These are phyloP conservation scores for Trifolium repens DNA, from an alignment of 306 rosid genomes.

Conservation along the genomic window DNA sequence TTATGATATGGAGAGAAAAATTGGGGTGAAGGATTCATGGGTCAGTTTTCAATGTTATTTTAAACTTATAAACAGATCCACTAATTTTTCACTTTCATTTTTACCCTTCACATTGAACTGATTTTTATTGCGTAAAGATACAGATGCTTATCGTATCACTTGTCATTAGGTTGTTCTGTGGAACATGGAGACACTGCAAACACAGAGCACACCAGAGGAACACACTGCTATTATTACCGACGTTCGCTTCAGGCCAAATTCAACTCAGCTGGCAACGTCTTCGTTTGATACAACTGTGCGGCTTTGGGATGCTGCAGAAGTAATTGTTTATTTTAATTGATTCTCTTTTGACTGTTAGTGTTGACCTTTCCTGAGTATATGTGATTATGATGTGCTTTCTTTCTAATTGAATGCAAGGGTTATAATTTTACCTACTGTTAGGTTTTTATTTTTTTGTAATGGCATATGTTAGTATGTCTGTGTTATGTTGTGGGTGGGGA, in stretches of 20 bases:
- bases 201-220: conserved; percentile 76
- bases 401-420: conserved; percentile 13
- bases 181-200: conserved; percentile 89
- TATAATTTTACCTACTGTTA: conserved; percentile 7
- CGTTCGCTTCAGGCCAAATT: conserved; percentile 92
- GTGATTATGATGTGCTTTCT: conserved; percentile 21
- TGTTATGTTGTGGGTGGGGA: not conserved
- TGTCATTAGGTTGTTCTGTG: conserved; percentile 82
- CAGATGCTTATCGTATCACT: conserved; percentile 44
- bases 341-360: conserved; percentile 29
- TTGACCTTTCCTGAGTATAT: conserved; percentile 15
- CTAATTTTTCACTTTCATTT: conserved; percentile 16
- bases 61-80: conserved; percentile 28
- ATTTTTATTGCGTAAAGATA: conserved; percentile 20
- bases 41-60: conserved; percentile 15
- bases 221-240: conserved; percentile 76
- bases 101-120: not conserved
- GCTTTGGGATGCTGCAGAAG: conserved; percentile 95
- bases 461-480: not conserved
- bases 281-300: conserved; percentile 90
- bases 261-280: conserved; percentile 91
- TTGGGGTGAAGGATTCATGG: conserved; percentile 20
- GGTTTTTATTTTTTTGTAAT: not conserved
- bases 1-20: not conserved
- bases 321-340: conserved; percentile 43